These are phyloP conservation scores for Amaranthus palmeri DNA, from an alignment of 148 eudicot species.

Conservation along the genomic window DNA sequence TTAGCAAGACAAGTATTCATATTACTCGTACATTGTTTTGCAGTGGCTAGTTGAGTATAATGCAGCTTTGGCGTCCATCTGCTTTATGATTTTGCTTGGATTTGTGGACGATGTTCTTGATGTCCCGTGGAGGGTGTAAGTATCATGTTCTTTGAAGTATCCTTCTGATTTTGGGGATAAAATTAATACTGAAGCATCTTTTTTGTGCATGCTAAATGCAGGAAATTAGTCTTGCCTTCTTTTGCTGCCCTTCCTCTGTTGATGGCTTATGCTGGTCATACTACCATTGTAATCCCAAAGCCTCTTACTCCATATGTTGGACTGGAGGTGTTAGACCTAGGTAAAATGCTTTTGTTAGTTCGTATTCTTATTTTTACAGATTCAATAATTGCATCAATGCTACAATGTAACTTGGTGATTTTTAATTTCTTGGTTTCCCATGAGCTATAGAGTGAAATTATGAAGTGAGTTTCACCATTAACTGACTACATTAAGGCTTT, in stretches of 20 bases:
- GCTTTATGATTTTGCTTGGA: slow-evolving; percentile 94
- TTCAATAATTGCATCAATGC: background rate
- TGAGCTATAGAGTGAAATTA: background rate
- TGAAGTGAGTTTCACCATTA: background rate
- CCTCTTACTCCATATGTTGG: slow-evolving; percentile 79
- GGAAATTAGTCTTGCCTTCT: slow-evolving; percentile 84
- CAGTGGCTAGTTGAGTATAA: slow-evolving; percentile 97
- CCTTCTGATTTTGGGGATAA: background rate
- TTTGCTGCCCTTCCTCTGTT: slow-evolving; percentile 89
- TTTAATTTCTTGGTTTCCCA: background rate
- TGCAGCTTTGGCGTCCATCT: slow-evolving; percentile 90
- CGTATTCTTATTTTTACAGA: background rate
- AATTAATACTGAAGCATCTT: background rate
- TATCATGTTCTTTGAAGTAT: slow-evolving; percentile 12
- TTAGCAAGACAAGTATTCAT: slow-evolving; percentile 4
- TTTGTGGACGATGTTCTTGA: slow-evolving; percentile 98
- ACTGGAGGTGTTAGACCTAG: slow-evolving; percentile 72
- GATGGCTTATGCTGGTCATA: slow-evolving; percentile 99
- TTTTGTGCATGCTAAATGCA: slow-evolving; percentile 35
- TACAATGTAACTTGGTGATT: background rate
- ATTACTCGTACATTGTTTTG: background rate
- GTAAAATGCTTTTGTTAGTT: slow-evolving; percentile 29
- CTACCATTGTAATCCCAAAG: slow-evolving; percentile 85
- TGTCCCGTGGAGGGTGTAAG: slow-evolving; percentile 99
- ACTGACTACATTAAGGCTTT: background rate